phyloP scores from a whole-genome alignment of 176 grass and related monocot species.

The Ananas comosus region DNA sequence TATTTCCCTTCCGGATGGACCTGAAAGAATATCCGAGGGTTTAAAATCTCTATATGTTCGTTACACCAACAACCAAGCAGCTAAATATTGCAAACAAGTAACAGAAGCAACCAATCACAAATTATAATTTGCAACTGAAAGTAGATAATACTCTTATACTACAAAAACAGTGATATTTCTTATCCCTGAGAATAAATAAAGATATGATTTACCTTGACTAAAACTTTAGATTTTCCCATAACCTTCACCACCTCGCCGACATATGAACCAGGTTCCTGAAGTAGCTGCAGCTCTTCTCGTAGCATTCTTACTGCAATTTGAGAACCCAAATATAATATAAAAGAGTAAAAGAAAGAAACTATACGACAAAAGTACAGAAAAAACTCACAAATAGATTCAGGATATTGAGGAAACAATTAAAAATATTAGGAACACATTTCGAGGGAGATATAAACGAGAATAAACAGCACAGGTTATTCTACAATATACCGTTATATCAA shows the following conservation, averaged over 20 bases:
- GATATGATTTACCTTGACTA: constrained; percentile 73
- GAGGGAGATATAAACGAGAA: too few species aligned
- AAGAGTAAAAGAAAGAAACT: constrained; percentile 7
- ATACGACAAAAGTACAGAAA: background rate
- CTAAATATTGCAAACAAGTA: too few species aligned
- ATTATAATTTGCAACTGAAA: background rate
- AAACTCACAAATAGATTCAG: background rate
- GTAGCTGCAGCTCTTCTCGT: constrained; percentile 82
- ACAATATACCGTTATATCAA: too few species aligned
- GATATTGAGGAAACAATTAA: too few species aligned
- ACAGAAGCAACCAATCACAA: too few species aligned
- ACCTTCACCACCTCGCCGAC: constrained; percentile 98
- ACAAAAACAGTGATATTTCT: too few species aligned
- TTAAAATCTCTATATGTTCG: too few species aligned
- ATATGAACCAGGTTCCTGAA: constrained; percentile 92
- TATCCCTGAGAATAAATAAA: too few species aligned
- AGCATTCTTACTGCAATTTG: constrained; percentile 67
- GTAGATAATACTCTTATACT: background rate
- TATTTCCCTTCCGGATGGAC: constrained; percentile 99
- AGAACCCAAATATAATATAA: background rate
- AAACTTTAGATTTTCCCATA: constrained; percentile 98
- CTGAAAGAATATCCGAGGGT: constrained; percentile 26
- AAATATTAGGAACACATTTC: too few species aligned
- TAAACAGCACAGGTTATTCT: too few species aligned
- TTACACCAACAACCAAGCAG: too few species aligned